Conservation (phyloP, 2,329 filamentous ascomycete genomes). For the Blumeria graminis region DNA sequence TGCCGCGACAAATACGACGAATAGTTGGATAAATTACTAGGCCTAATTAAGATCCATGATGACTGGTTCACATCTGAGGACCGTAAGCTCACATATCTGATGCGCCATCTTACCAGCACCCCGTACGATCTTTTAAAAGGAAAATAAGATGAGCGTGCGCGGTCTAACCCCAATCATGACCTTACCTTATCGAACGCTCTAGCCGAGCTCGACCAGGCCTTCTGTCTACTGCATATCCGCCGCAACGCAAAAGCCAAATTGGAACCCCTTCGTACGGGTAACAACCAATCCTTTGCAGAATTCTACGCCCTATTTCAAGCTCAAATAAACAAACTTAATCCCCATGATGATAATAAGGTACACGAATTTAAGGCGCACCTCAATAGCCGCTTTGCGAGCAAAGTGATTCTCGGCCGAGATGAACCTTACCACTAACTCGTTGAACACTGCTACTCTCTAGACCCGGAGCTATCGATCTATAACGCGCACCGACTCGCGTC, state of each 20-base stretch:
- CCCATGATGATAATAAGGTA: background rate
- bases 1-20: background rate
- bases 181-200: background rate
- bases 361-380: background rate
- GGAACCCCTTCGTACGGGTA: background rate
- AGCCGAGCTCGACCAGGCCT: background rate
- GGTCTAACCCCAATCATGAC: background rate
- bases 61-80: background rate
- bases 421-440: background rate
- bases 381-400: background rate
- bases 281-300: background rate
- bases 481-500: too few relatives aligned
- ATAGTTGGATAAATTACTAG: background rate
- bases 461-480: background rate
- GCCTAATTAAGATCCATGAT: background rate
- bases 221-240: background rate
- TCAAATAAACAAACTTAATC: background rate
- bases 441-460: background rate
- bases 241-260: background rate
- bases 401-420: background rate
- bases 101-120: background rate
- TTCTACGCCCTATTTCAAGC: background rate
- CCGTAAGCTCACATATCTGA: background rate
- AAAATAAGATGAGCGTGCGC: background rate
- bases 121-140: background rate